These are phyloP conservation scores for Ilex asprella DNA, from an alignment of 257 asterid species.

Conservation along the genomic window DNA sequence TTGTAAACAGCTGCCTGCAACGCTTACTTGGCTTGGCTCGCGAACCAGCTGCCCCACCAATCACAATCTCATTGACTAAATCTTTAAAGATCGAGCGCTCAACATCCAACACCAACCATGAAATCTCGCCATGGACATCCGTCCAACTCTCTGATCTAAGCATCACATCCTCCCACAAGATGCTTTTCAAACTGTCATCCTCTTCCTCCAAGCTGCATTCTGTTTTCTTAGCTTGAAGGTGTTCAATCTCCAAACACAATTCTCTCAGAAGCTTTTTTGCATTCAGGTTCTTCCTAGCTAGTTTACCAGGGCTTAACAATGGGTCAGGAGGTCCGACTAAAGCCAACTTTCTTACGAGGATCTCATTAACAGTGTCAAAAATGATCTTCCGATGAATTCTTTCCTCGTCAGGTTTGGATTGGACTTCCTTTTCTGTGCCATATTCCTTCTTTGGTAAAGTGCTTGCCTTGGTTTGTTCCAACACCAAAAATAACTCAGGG, in stretches of 20 bases:
- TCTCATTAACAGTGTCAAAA: constrained; percentile 73
- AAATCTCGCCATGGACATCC: constrained; percentile 36
- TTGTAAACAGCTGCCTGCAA: constrained; percentile 35
- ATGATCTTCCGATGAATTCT: constrained; percentile 59
- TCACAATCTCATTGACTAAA: constrained; percentile 70
- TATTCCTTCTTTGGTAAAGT: constrained; percentile 28
- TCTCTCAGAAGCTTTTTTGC: constrained; percentile 79
- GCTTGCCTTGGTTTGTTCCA: constrained; percentile 85
- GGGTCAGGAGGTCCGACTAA: constrained; percentile 28
- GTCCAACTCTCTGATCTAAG: constrained; percentile 52
- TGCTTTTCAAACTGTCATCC: constrained; percentile 50
- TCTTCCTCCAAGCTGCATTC: constrained; percentile 40
- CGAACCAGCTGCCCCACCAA: constrained; percentile 52
- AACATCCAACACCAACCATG: constrained; percentile 67
- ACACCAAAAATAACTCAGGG: constrained; percentile 79
- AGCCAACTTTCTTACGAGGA: constrained; percentile 53
- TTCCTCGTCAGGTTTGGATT: constrained; percentile 18
- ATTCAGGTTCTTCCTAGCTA: constrained; percentile 33
- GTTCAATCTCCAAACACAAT: constrained; percentile 68
- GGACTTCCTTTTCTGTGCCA: constrained; percentile 23
- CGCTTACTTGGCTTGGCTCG: constrained; percentile 39
- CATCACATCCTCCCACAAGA: constrained; percentile 54
- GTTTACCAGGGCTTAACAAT: constrained; percentile 31
- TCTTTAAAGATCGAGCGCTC: constrained; percentile 85
- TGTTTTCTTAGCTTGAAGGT: constrained; percentile 33